phyloP scores from a whole-genome alignment of 371 early-diverging fungal genomes.

The Syncephalis fuscata region DNA sequence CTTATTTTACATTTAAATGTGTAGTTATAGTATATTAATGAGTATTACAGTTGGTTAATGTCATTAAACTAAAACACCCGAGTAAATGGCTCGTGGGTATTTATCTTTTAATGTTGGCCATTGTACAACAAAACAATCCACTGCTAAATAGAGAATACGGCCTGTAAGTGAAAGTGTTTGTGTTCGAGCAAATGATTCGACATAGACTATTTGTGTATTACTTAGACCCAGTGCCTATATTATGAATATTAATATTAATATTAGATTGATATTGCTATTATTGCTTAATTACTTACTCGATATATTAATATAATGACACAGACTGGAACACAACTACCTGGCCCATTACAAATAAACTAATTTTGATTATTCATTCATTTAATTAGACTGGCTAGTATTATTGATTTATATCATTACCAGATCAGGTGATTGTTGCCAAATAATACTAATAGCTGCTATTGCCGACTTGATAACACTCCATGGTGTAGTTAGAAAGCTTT shows the following conservation, averaged over 20 bases:
- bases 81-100: conserved; percentile 48
- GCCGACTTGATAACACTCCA: conserved; percentile 25
- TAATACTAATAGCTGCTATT: conserved; percentile 14
- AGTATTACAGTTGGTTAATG: too few species aligned
- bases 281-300: neutral
- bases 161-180: conserved; percentile 68
- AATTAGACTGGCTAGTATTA: too few species aligned
- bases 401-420: conserved; percentile 18
- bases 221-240: conserved; percentile 35
- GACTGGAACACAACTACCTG: conserved; percentile 84
- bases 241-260: conserved; percentile 10
- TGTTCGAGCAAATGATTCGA: conserved; percentile 89
- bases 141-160: conserved; percentile 55
- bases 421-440: conserved; percentile 26
- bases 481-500: conserved; percentile 41
- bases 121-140: conserved; percentile 79
- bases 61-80: conserved; percentile 58
- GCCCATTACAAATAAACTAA: conserved; percentile 73
- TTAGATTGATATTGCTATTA: conserved; percentile 4
- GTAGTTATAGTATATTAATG: too few species aligned
- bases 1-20: too few species aligned
- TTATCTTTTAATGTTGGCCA: conserved; percentile 49
- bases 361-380: conserved; percentile 3
- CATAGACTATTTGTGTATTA: conserved; percentile 46
- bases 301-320: conserved; percentile 9